Evolutionary conservation across 2,329 filamentous ascomycete genomes (phyloP).

Genomic region (Ophiocordyceps camponoti-rufipedis): DNA sequence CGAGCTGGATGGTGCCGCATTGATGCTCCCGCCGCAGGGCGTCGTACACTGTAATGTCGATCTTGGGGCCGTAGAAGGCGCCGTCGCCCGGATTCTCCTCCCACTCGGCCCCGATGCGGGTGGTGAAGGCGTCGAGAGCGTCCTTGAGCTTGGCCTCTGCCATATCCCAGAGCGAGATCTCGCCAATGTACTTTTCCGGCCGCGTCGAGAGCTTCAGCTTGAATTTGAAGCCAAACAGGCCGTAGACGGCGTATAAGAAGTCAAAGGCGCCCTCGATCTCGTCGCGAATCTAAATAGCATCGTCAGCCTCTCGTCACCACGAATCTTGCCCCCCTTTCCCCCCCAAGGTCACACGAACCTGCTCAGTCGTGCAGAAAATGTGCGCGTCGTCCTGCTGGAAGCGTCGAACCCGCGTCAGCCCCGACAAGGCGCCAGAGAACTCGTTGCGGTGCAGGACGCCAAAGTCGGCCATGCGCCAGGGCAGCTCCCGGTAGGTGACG

Average conservation of each 20-base stretch:
- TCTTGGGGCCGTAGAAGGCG: constrained; percentile 84
- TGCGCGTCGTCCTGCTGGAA: constrained; percentile 88
- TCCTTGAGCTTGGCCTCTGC: constrained; percentile 21
- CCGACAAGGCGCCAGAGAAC: constrained; percentile 61
- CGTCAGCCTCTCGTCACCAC: constrained; percentile 8
- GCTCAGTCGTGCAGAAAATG: constrained; percentile 54
- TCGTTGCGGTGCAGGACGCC: constrained; percentile 78
- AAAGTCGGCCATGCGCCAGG: constrained; percentile 74
- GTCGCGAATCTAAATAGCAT: constrained; percentile 52
- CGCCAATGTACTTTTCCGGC: constrained; percentile 64
- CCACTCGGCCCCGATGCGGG: constrained; percentile 53
- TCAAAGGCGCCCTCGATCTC: constrained; percentile 59
- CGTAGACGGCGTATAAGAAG: constrained; percentile 57
- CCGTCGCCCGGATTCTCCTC: constrained; percentile 48
- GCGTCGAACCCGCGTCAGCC: constrained; percentile 64
- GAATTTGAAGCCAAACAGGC: constrained; percentile 49
- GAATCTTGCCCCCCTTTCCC: not conserved
- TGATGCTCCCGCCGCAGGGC: constrained; percentile 74
- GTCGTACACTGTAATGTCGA: constrained; percentile 68
- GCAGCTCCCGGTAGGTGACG: constrained; percentile 63
- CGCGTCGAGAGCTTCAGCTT: constrained; percentile 63
- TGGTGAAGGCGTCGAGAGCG: constrained; percentile 45
- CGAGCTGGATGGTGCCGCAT: constrained; percentile 74
- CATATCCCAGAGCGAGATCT: constrained; percentile 40
- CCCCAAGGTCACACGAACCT: not conserved